Evolutionary conservation across 306 rosid genomes (phyloP).

Genomic region (Ormosia emarginata): DNA sequence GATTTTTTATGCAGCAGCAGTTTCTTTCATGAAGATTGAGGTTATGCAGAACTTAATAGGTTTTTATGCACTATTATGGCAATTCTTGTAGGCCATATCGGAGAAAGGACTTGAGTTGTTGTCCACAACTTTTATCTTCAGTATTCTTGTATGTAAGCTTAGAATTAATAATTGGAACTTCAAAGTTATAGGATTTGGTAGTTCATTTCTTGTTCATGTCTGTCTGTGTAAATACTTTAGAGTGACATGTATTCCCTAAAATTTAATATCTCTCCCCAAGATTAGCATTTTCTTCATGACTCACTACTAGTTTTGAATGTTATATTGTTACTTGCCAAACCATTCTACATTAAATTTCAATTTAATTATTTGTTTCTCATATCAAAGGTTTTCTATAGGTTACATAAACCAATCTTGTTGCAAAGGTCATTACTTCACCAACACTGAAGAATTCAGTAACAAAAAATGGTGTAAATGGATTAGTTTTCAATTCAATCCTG

Average conservation of each 20-base stretch:
- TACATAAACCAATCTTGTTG: neutral
- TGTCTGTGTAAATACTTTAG: neutral
- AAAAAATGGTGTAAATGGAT: neutral
- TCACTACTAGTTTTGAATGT: neutral
- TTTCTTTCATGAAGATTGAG: neutral
- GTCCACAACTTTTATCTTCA: constrained; percentile 72
- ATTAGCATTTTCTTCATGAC: neutral
- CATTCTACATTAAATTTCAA: neutral
- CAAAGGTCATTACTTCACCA: neutral
- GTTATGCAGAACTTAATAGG: neutral
- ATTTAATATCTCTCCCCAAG: neutral
- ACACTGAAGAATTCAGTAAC: neutral
- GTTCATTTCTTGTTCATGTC: neutral
- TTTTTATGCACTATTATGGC: neutral
- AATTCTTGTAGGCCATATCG: constrained; percentile 47
- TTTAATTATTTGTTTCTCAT: neutral
- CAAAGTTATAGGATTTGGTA: constrained; percentile 1
- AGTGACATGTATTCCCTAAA: neutral
- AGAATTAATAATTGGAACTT: neutral
- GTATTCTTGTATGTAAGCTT: constrained; percentile 67
- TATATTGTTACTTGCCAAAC: neutral
- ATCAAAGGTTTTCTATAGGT: neutral
- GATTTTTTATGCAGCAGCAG: neutral
- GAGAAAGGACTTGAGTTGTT: constrained; percentile 86
- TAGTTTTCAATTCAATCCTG: neutral